A percentile compares a stretch with the other conserved stretches of the same genome.
phyloP scores from a whole-genome alignment of 768 basidiomycete genomes.

The Heimioporus sp. region DNA sequence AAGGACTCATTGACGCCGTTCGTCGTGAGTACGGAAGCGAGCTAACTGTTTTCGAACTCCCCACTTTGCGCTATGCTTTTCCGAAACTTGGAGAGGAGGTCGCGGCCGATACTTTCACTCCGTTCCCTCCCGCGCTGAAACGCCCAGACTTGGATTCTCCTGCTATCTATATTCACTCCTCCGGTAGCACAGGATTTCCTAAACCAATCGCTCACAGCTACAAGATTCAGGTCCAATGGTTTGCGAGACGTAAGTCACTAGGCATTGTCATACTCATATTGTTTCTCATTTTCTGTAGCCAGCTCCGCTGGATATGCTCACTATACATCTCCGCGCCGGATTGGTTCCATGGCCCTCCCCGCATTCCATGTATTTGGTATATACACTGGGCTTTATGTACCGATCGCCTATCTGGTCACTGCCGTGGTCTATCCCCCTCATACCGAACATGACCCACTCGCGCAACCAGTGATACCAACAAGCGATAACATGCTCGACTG shows the following conservation, averaged over 20 bases:
- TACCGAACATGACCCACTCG: slow-evolving; percentile 15
- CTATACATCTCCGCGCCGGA: slow-evolving; percentile 12
- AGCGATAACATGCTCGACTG: slow-evolving; percentile 33
- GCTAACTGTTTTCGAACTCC: slow-evolving; percentile 14
- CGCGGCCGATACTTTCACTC: slow-evolving; percentile 7
- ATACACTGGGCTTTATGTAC: slow-evolving; percentile 10
- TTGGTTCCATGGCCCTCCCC: slow-evolving; percentile 25
- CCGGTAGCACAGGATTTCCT: slow-evolving; percentile 45
- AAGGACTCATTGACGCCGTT: slow-evolving; percentile 12
- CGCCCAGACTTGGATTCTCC: slow-evolving; percentile 12
- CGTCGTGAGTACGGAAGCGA: not conserved
- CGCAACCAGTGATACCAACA: slow-evolving; percentile 24
- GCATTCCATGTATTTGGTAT: slow-evolving; percentile 28
- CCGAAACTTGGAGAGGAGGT: slow-evolving; percentile 36
- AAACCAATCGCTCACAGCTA: slow-evolving; percentile 39
- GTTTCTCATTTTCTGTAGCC: not conserved
- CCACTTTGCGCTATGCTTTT: slow-evolving; percentile 26
- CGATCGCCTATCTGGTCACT: slow-evolving; percentile 17
- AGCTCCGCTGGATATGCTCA: not conserved
- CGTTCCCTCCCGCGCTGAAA: slow-evolving; percentile 3
- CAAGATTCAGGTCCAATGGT: slow-evolving; percentile 32
- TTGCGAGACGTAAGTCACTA: slow-evolving; percentile 28
- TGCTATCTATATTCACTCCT: slow-evolving; percentile 21
- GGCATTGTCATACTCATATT: not conserved
- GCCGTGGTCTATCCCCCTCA: slow-evolving; percentile 29